Evolutionary conservation across 495 filamentous ascomycete species (phyloP), one percentile per base, ranked within the genome.

Genomic region (Cetradonia linearis): DNA sequence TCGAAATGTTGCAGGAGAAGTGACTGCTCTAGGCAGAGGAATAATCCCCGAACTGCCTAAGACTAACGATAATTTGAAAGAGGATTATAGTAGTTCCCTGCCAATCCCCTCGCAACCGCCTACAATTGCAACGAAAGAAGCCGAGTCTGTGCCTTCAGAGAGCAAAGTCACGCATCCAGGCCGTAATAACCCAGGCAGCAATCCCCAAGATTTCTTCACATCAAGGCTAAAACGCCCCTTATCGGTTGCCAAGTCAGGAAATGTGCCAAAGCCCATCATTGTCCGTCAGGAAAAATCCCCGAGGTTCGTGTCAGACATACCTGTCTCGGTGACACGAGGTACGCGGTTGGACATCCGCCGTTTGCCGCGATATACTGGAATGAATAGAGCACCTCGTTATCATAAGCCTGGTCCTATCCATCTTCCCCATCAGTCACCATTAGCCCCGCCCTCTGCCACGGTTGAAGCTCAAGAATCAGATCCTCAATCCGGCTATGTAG

Each of bases 1-100:
- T 42, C 72, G 70, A 38, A 68, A 67, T 44, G 69, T 81, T 63
- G 76, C 76, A 20, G 68, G 69, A 20, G 74, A 76, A 13, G 65
- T 82, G 56, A 63, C 67, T 13, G 49, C 50, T 55, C 70, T 78
- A 58, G 67, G 69, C 7, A 70, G 66, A 40, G 49, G 33, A 5
- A 34, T 57, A 52, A 20, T 34, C 3, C 30, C 44, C 37, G 25
- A 48, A 25, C 9, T 27, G 10, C 28, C 25, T 13, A 33, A 36
- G 33, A 18, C 42, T 50, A 36, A 34, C n/a, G 18, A 54, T 11
- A 4, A n/a, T 20, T 9, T 2, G 33, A 1, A 36, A 20, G 28
- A 54, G 20, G 50, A n/a, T n/a, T n/a, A 10, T 18, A 2, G 20
- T 36, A 3, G 28, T 31, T 20, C 18, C 33, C 4, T 11, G 28